These are phyloP conservation scores for Curvularia lunata DNA, from an alignment of 2,329 filamentous ascomycete genomes.

Conservation along the genomic window DNA sequence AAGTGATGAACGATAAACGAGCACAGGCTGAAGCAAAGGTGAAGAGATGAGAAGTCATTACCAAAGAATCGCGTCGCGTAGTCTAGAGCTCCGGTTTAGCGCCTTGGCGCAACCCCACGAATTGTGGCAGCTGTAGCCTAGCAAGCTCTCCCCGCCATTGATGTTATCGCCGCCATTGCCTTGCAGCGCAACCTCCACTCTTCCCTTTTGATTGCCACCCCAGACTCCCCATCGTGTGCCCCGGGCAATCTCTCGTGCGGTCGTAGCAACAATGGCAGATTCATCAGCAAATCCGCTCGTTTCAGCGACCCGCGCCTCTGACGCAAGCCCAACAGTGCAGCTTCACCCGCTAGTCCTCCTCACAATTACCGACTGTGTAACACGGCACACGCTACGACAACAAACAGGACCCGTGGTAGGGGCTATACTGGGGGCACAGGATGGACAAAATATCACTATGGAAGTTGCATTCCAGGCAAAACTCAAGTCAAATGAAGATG, in stretches of 20 bases:
- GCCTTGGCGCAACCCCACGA: conserved; percentile 18
- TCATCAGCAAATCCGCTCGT: conserved; percentile 52
- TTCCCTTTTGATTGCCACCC: background rate
- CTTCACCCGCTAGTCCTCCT: conserved; percentile 94
- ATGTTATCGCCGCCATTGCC: conserved; percentile 11
- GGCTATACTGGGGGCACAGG: conserved; percentile 88
- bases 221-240: background rate
- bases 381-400: conserved; percentile 80
- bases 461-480: conserved; percentile 92
- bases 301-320: conserved; percentile 58
- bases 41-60: background rate
- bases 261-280: conserved; percentile 42
- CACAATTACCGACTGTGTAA: conserved; percentile 96
- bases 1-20: background rate
- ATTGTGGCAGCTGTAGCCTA: conserved; percentile 20
- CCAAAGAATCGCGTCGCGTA: conserved; percentile 9
- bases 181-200: background rate
- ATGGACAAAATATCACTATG: conserved; percentile 86
- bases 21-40: background rate
- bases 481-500: conserved; percentile 53
- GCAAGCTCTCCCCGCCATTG: conserved; percentile 20
- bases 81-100: conserved; percentile 8
- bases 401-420: conserved; percentile 80
- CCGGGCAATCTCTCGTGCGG: background rate
- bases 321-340: conserved; percentile 78